phyloP scores from a whole-genome alignment of 768 basidiomycete genomes.

The Suillus hirtellus region DNA sequence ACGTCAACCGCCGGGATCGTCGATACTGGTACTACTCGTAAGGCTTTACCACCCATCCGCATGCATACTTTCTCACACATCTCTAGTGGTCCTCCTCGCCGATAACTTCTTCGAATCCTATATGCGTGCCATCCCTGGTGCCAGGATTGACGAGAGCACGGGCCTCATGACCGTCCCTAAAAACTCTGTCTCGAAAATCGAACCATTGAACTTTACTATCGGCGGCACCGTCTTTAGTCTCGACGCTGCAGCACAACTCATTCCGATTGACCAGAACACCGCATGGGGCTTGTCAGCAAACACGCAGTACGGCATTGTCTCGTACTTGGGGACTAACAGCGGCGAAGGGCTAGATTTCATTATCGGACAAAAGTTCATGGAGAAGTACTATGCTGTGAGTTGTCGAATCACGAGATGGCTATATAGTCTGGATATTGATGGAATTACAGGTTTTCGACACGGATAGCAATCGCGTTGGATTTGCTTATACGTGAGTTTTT shows the following conservation, averaged over 20 bases:
- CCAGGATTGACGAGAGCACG: background rate
- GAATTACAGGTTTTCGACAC: slow-evolving; percentile 21
- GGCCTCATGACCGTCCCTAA: slow-evolving; percentile 8
- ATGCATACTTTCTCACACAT: background rate
- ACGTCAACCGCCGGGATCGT: slow-evolving; percentile 21
- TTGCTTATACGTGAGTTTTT: slow-evolving; percentile 25
- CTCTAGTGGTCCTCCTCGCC: slow-evolving; percentile 16
- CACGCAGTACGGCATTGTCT: slow-evolving; percentile 7
- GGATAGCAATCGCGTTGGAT: slow-evolving; percentile 22
- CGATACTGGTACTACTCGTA: slow-evolving; percentile 24
- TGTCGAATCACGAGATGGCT: background rate
- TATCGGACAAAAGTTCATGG: slow-evolving; percentile 12
- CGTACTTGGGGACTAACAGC: slow-evolving; percentile 9
- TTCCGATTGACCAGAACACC: slow-evolving; percentile 10
- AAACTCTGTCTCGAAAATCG: slow-evolving; percentile 1
- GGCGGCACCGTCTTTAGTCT: slow-evolving; percentile 9
- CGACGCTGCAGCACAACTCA: slow-evolving; percentile 9
- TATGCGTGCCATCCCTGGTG: slow-evolving; percentile 7
- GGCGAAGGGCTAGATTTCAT: slow-evolving; percentile 10
- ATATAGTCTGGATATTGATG: background rate
- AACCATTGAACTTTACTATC: slow-evolving; percentile 11
- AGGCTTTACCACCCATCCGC: background rate
- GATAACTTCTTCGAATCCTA: slow-evolving; percentile 11
- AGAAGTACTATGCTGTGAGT: slow-evolving; percentile 11
- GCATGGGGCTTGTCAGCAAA: background rate